phyloP scores from a whole-genome alignment of 495 filamentous ascomycete species.

The Penicillium antarcticum region DNA sequence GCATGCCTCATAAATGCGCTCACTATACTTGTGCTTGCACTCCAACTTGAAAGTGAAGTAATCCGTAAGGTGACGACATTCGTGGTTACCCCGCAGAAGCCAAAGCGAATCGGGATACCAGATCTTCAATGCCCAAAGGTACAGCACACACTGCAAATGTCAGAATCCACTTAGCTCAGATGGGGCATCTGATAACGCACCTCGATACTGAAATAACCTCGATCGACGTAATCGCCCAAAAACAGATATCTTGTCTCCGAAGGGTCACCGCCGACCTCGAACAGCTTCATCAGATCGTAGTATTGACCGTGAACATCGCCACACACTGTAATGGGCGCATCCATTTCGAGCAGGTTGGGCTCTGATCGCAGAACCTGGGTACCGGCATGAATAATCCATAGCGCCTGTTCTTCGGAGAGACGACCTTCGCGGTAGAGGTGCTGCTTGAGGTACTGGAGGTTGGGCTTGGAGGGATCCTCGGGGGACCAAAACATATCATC shows the following conservation, averaged over 20 bases:
- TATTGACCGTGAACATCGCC: constrained; percentile 99
- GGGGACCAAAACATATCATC: constrained; percentile 78
- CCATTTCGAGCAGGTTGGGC: constrained; percentile 97
- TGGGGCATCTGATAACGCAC: constrained; percentile 32
- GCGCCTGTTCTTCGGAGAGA: constrained; percentile 91
- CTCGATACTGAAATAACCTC: constrained; percentile 98
- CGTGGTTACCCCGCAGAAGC: constrained; percentile 95
- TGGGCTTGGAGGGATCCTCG: constrained; percentile 80
- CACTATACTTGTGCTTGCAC: constrained; percentile 98
- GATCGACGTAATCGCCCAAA: constrained; percentile 95
- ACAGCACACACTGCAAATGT: constrained; percentile 74
- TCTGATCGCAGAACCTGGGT: constrained; percentile 80
- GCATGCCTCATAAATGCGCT: constrained; percentile 93
- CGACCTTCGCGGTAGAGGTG: constrained; percentile 97
- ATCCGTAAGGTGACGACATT: constrained; percentile 97
- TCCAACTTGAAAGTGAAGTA: constrained; percentile 99
- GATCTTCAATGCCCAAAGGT: constrained; percentile 97
- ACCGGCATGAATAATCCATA: constrained; percentile 88
- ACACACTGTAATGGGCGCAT: constrained; percentile 98
- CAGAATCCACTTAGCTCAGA: neutral
- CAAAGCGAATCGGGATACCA: constrained; percentile 98
- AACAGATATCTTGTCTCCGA: constrained; percentile 96
- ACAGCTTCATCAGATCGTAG: constrained; percentile 99
- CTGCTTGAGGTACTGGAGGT: constrained; percentile 92
- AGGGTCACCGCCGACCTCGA: constrained; percentile 96